phyloP scores from a whole-genome alignment of 768 basidiomycete species.

The Mycena belliarum region DNA sequence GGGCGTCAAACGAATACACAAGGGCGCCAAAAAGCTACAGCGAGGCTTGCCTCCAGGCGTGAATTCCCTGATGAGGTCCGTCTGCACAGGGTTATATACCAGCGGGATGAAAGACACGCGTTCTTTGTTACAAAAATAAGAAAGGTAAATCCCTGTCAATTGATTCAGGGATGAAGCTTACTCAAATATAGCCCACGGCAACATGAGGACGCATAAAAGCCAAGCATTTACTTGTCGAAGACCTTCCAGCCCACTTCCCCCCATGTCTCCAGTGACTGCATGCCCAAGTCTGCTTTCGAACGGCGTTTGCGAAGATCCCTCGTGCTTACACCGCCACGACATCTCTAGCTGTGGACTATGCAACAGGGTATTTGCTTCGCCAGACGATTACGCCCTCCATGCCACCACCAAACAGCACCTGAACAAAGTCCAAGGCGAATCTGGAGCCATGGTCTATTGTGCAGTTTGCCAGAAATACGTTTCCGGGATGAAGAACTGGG shows the following conservation, averaged over 20 bases:
- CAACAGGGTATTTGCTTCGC: slow-evolving; percentile 31
- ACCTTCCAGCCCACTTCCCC: not conserved
- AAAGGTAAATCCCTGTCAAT: not conserved
- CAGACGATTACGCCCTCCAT: slow-evolving; percentile 30
- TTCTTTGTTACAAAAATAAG: not conserved
- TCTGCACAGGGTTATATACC: no score
- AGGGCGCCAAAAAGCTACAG: no score
- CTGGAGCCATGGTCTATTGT: slow-evolving; percentile 27
- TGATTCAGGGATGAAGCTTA: not conserved
- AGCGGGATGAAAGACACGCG: no score
- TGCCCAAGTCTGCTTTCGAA: slow-evolving; percentile 38
- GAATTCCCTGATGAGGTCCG: no score
- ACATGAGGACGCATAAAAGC: not conserved
- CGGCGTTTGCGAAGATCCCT: slow-evolving; percentile 35
- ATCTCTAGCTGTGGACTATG: slow-evolving; percentile 42
- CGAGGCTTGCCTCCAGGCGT: no score
- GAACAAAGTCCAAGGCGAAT: slow-evolving; percentile 25
- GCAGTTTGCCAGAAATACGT: slow-evolving; percentile 32
- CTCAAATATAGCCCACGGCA: not conserved
- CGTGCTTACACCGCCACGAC: slow-evolving; percentile 37
- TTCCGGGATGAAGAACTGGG: slow-evolving; percentile 25
- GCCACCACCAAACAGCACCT: slow-evolving; percentile 31
- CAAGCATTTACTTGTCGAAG: not conserved
- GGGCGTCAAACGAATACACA: no score
- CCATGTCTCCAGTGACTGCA: slow-evolving; percentile 9